A percentile compares a stretch with the other conserved stretches of the same genome.
phyloP scores from a whole-genome alignment of 306 rosid genomes.

The Mimosa bimucronata region DNA sequence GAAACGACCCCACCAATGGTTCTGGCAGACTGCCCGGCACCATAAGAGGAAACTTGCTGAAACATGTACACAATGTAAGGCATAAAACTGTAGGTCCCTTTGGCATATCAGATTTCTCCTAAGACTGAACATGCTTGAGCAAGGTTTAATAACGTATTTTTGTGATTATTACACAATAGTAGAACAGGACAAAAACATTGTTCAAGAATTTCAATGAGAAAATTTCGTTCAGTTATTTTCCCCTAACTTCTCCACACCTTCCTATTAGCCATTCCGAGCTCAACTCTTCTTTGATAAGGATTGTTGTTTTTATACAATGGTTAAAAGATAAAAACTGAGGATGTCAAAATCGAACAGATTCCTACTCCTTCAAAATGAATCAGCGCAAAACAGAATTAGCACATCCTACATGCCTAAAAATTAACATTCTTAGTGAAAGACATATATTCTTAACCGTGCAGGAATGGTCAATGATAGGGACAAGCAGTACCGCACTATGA shows the following conservation, averaged over 20 bases:
- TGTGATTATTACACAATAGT: neutral
- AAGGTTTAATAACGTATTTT: slow-evolving; percentile 20
- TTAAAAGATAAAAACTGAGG: slow-evolving; percentile 5
- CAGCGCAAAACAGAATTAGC: slow-evolving; percentile 18
- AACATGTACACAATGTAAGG: slow-evolving; percentile 45
- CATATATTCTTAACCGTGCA: slow-evolving; percentile 8
- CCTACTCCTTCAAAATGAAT: slow-evolving; percentile 4
- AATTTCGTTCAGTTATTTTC: neutral
- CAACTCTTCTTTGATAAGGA: neutral
- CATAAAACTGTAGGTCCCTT: slow-evolving; percentile 31
- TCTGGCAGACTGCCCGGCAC: slow-evolving; percentile 80
- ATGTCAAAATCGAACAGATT: slow-evolving; percentile 12
- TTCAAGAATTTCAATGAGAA: slow-evolving; percentile 13
- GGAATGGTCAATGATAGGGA: slow-evolving; percentile 25
- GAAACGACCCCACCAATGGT: slow-evolving; percentile 63
- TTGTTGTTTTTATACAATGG: neutral
- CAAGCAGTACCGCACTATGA: slow-evolving; percentile 75
- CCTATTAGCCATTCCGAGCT: neutral
- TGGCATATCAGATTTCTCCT: slow-evolving; percentile 3
- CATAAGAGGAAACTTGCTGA: slow-evolving; percentile 77
- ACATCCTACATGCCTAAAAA: slow-evolving; percentile 19
- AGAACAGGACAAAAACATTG: slow-evolving; percentile 2
- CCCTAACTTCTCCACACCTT: neutral
- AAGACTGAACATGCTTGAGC: slow-evolving; percentile 23
- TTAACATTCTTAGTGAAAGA: neutral